Conservation (phyloP, 2,329 filamentous ascomycete genomes). For the Zymoseptoria pseudotritici region DNA sequence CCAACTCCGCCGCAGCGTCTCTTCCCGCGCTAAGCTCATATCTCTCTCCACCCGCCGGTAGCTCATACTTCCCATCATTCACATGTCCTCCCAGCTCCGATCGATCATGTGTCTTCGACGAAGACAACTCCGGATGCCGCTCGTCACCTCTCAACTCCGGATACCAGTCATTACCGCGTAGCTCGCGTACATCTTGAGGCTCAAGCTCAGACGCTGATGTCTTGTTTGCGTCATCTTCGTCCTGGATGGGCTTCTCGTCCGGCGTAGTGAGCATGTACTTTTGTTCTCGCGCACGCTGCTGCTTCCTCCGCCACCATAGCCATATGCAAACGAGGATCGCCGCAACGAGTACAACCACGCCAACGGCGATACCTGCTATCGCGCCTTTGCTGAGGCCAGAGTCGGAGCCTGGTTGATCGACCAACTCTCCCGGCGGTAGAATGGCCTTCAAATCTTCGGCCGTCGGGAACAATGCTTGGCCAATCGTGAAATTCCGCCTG, state of each 20-base stretch:
- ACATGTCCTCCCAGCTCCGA: background rate
- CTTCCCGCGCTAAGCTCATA: background rate
- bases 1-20: background rate
- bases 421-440: background rate
- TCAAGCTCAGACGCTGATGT: background rate
- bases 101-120: background rate
- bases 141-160: background rate
- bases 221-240: background rate
- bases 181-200: background rate
- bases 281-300: background rate
- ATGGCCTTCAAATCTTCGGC: slow-evolving; percentile 4
- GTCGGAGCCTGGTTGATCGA: background rate
- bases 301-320: background rate
- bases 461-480: slow-evolving; percentile 4
- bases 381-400: slow-evolving; percentile 7
- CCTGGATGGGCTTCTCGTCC: background rate
- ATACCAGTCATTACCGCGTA: background rate
- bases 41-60: background rate
- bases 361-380: slow-evolving; percentile 13
- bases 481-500: slow-evolving; percentile 10
- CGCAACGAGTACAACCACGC: background rate
- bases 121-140: background rate
- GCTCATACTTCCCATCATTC: background rate
- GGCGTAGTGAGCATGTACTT: background rate
- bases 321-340: background rate